phyloP scores from a whole-genome alignment of 352 stramenopile species.

The Stephanocyclus meneghinianus region DNA sequence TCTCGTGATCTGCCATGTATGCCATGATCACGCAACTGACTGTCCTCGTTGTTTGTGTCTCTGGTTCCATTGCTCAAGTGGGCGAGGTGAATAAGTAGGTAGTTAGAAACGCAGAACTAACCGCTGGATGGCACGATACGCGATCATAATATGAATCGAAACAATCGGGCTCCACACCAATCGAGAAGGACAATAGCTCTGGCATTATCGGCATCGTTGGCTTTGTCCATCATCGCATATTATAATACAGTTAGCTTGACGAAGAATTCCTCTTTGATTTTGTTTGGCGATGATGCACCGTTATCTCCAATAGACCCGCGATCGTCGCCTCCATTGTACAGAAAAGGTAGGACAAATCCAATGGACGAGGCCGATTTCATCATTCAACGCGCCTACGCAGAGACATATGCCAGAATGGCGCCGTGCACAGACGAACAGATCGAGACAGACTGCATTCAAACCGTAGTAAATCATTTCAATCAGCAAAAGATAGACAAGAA shows the following conservation, averaged over 20 bases:
- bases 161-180: background rate
- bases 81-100: too few relatives aligned
- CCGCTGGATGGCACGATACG: too few relatives aligned
- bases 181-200: background rate
- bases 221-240: conserved; percentile 4
- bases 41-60: too few relatives aligned
- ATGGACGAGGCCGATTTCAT: conserved; percentile 38
- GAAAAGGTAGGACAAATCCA: background rate
- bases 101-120: too few relatives aligned
- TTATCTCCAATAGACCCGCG: background rate
- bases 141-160: background rate
- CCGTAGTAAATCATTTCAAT: conserved; percentile 3
- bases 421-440: conserved; percentile 1
- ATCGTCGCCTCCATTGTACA: background rate
- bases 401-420: conserved; percentile 36
- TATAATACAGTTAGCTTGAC: conserved; percentile 3
- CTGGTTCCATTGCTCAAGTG: too few relatives aligned
- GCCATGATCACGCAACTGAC: too few relatives aligned
- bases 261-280: background rate
- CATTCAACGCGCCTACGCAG: conserved; percentile 30
- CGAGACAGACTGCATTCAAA: conserved; percentile 23
- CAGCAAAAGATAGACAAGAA: conserved; percentile 1
- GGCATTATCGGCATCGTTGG: background rate
- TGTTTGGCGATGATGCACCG: background rate
- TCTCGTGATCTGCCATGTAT: too few relatives aligned